A percentile compares a stretch with the other conserved stretches of the same genome.
Evolutionary conservation across 257 asterid genomes (phyloP).

Genomic region (Nicotiana otophora): DNA sequence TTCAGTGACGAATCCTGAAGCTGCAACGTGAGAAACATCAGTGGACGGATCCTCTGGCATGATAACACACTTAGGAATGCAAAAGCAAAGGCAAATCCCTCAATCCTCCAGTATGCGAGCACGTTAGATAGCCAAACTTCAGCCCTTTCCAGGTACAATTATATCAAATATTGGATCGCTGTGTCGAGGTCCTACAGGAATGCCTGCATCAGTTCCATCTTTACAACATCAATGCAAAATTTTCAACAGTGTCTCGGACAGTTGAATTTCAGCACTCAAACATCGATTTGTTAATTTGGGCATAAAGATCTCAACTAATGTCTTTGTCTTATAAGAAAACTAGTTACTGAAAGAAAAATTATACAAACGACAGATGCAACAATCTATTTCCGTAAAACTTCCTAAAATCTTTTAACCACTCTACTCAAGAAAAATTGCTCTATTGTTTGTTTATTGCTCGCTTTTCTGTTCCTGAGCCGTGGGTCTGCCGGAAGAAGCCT

Average conservation of each 20-base stretch:
- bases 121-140: not conserved
- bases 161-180: not conserved
- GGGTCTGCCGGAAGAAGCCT: too few relatives aligned
- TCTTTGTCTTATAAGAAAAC: not conserved
- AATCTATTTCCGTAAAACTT: not conserved
- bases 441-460: too few relatives aligned
- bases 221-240: not conserved
- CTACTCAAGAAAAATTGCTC: not conserved
- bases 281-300: not conserved
- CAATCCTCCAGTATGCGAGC: not conserved
- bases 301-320: not conserved
- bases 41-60: slow-evolving; percentile 15
- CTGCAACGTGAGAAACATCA: not conserved
- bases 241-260: not conserved
- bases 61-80: not conserved
- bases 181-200: not conserved
- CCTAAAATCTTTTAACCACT: not conserved
- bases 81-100: slow-evolving; percentile 10
- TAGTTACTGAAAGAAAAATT: not conserved
- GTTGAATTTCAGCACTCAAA: not conserved
- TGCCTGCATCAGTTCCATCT: not conserved
- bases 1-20: slow-evolving; percentile 16
- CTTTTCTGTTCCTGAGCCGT: too few relatives aligned
- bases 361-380: not conserved
- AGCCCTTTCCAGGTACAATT: not conserved